Evolutionary conservation across 306 rosid species (phyloP), one percentile per base, ranked within the genome.

Genomic region (Luffa acutangula): DNA sequence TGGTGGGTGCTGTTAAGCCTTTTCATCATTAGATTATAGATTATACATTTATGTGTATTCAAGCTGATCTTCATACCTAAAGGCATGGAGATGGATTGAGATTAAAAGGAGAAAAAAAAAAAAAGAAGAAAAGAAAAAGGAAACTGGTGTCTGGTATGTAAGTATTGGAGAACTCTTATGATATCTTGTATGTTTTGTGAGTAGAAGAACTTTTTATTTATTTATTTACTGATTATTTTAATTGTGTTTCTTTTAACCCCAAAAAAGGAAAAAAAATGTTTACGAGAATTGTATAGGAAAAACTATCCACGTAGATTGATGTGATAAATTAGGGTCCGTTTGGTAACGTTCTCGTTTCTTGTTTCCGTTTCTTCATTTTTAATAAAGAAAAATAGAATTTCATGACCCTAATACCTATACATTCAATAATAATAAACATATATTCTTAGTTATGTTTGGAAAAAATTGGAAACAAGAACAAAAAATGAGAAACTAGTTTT

Each of bases 1-100:
- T 80, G 93, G 89, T 69, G 93, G 92, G 21, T 90, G 97, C 59
- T 91, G 81, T 15, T 73, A 48, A 70, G 33, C 37, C 37, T 5
- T 43, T 20, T 70, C 53, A 48, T 31, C n/a, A 25, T 0, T 20
- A 17, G 77, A 48, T 45, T 20, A 20, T 20, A 17, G 77, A 48
- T 45, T 20, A 20, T 45, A 11, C 67, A 25, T 31, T 12, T 15
- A 62, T 62, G 41, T 72, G 54, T 72, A 48, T 12, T 48, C 11
- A 72, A 66, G 41, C 42, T 25, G 20, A 18, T 70, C 73, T 66
- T 43, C 37, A 43, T 2, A 43, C 41, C 49, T 41, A 1, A 43
- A 70, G 41, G 77, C 7, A 49, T 25, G 77, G 12, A 25, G 42
- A 73, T 49, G 12, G 77, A 20, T 49, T 7, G 39, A 10, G 14